Evolutionary conservation across 192 early-diverging fungal genomes (phyloP).

Genomic region (Coemansia sp.): DNA sequence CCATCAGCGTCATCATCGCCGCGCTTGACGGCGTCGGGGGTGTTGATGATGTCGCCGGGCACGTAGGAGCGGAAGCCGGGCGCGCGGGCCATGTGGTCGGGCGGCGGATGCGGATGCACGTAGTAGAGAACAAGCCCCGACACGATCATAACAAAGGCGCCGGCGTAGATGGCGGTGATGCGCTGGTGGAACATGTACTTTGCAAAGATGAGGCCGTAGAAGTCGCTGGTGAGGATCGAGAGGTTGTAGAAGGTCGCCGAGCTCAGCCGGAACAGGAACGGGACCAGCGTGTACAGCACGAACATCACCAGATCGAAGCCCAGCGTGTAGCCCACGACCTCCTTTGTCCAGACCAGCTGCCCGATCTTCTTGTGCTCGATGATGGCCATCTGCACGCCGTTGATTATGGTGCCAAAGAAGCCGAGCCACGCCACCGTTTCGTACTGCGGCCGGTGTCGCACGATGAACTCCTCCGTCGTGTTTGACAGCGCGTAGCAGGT

Average conservation of each 20-base stretch:
- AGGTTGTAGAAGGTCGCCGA: constrained; percentile 79
- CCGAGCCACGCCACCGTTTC: constrained; percentile 76
- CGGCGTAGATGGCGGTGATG: constrained; percentile 64
- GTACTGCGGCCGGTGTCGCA: constrained; percentile 71
- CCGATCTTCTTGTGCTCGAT: constrained; percentile 64
- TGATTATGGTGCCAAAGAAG: constrained; percentile 73
- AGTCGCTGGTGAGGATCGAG: constrained; percentile 76
- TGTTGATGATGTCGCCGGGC: constrained; percentile 21
- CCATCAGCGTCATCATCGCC: background rate
- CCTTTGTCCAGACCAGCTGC: constrained; percentile 52
- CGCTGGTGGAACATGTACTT: constrained; percentile 65
- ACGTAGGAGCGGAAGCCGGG: constrained; percentile 42
- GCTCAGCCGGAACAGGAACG: constrained; percentile 70
- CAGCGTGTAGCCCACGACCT: constrained; percentile 63
- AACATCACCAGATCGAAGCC: constrained; percentile 72
- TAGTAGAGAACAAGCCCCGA: constrained; percentile 70
- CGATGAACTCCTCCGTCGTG: constrained; percentile 69
- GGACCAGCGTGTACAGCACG: constrained; percentile 67
- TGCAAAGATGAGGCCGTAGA: constrained; percentile 77
- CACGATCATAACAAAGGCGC: constrained; percentile 69
- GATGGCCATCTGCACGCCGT: constrained; percentile 69
- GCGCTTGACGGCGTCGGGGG: background rate
- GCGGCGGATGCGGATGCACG: constrained; percentile 59
- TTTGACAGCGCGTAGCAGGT: constrained; percentile 77
- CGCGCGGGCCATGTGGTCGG: constrained; percentile 46